Evolutionary conservation across 805 yeast species (phyloP), one percentile per base, ranked within the genome.

Genomic region (Candida pseudoglaebosa): DNA sequence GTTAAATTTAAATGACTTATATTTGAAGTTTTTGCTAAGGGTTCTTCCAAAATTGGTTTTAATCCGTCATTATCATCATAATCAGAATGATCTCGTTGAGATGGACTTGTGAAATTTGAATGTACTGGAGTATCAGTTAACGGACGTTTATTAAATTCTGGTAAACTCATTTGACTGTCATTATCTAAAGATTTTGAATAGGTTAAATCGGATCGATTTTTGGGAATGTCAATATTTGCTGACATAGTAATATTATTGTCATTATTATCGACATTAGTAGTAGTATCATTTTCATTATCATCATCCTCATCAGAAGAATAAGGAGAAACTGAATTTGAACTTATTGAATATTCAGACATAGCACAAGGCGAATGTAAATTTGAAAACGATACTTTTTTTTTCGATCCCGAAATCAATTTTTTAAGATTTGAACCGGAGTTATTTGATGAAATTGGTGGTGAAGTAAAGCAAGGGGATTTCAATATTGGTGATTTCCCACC

Each of bases 81-180:
- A 13, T 56, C 63, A 29, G 59, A 56, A 12, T 56, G 51, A 34
- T 61, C 61, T 14, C 48, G 50, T 26, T 57, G 38, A 5, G 62
- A 51, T 0, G 89, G 89, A 0, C 86, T 79, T 1, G 76, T 62
- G 52, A 71, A 64, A 2, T 70, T 65, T 21, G 84, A 78, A 8
- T 73, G 73, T 1, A 80, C 71, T 0, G 93, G 93, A 0, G 93
- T 84, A 52, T 84, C 93, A 31, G 82, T 80, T 38, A 79, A 62
- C 0, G 93, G 93, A 33, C 89, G 65, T 56, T 77, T 80, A 53
- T 82, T 79, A 60, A 84, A 84, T 40, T 67, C 78, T 0, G 85
- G 84, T 32, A 72, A 56, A 9, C 46, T 37, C 18, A 32, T 24
- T 19, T 41, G 43, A 12, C 41, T 38, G 24, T 44, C 44, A 20